Evolutionary conservation across 108 stramenopile genomes (phyloP).

Genomic region (Skeletonema marinoi): DNA sequence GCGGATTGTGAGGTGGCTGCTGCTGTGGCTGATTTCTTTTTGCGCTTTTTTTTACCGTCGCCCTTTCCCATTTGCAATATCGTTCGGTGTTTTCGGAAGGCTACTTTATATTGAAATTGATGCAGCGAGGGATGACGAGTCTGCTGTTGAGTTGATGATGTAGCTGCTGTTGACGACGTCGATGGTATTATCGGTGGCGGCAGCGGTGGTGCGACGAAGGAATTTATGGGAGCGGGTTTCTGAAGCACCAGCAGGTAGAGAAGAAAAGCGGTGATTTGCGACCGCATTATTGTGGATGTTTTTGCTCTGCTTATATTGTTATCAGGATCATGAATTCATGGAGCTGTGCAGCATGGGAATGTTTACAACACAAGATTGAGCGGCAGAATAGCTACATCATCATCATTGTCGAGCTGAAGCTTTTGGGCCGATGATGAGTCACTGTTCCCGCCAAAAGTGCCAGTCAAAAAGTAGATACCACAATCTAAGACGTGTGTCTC

Average conservation of each 20-base stretch:
- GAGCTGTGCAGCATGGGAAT: too few species aligned
- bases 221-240: neutral
- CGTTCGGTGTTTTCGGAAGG: neutral
- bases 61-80: constrained; percentile 61
- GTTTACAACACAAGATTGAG: too few species aligned
- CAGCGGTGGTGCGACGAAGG: neutral
- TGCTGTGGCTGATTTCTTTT: constrained; percentile 49
- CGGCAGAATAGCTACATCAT: too few species aligned
- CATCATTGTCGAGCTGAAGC: too few species aligned
- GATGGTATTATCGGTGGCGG: neutral
- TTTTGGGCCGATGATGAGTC: too few species aligned
- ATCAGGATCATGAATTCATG: too few species aligned
- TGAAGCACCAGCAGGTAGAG: neutral
- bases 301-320: too few species aligned
- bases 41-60: constrained; percentile 73
- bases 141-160: neutral
- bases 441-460: too few species aligned
- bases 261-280: neutral
- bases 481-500: too few species aligned
- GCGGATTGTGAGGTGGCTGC: constrained; percentile 12
- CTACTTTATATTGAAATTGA: constrained; percentile 2
- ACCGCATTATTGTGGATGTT: neutral
- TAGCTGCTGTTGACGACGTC: neutral
- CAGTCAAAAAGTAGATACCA: too few species aligned
- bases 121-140: neutral